Evolutionary conservation across 176 grass and related monocot species (phyloP).

Genomic region (Musa itinerans): DNA sequence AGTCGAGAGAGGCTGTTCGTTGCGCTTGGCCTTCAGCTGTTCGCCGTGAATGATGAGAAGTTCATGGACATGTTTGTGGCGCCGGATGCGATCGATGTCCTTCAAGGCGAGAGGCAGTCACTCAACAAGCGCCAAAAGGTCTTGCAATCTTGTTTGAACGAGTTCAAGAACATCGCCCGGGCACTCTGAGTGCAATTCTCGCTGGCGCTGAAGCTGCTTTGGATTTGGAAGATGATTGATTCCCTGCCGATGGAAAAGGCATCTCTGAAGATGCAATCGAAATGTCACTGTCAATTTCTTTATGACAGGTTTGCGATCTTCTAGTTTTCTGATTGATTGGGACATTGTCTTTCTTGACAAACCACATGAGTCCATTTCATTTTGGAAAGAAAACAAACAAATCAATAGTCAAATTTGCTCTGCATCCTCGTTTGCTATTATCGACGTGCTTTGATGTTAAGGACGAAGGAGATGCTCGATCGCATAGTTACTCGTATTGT

Average conservation of each 20-base stretch:
- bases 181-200: conserved; percentile 31
- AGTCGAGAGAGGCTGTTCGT: conserved; percentile 83
- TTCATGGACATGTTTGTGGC: conserved; percentile 99
- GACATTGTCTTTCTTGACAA: too few species aligned
- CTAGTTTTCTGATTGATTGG: not conserved
- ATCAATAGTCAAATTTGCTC: too few species aligned
- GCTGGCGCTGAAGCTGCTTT: not conserved
- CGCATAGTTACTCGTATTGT: too few species aligned
- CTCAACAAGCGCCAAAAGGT: conserved; percentile 89
- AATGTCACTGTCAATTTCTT: not conserved
- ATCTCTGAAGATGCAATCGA: not conserved
- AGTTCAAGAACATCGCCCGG: conserved; percentile 85
- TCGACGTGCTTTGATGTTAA: too few species aligned
- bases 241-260: not conserved
- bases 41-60: conserved; percentile 78
- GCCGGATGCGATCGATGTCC: conserved; percentile 50
- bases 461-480: too few species aligned
- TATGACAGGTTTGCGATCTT: not conserved
- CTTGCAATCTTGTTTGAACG: conserved; percentile 66
- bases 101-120: conserved; percentile 68
- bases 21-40: conserved; percentile 69
- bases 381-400: too few species aligned
- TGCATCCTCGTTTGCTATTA: too few species aligned
- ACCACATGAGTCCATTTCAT: too few species aligned
- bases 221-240: not conserved